A percentile compares a stretch with the other conserved stretches of the same genome.
phyloP scores from a whole-genome alignment of 2,329 filamentous ascomycete species.

The Fusarium sp. region DNA sequence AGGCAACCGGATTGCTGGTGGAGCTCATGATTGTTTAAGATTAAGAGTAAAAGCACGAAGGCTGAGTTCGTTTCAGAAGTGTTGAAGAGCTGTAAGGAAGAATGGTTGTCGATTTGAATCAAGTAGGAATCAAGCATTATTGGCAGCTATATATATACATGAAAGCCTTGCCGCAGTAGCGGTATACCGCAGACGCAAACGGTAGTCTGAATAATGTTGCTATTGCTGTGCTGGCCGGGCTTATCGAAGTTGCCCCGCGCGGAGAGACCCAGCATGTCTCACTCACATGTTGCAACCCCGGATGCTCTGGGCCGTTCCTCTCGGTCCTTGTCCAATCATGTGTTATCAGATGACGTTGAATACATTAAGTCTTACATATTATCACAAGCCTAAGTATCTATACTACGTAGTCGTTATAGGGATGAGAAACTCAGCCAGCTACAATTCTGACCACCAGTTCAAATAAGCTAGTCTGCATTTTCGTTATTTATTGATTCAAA shows the following conservation, averaged over 20 bases:
- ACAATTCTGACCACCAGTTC: no score
- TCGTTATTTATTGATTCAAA: no score
- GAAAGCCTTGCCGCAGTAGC: accelerated
- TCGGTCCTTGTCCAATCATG: background rate
- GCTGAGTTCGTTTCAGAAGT: background rate
- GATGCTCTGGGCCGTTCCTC: background rate
- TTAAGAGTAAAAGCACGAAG: background rate
- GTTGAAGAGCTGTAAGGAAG: background rate
- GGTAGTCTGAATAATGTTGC: background rate
- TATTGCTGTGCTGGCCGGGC: background rate
- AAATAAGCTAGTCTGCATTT: no score
- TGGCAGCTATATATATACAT: background rate
- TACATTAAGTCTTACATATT: background rate
- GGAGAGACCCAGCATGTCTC: no score
- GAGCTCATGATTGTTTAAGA: background rate
- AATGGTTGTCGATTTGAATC: background rate
- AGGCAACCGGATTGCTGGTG: background rate
- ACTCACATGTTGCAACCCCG: background rate
- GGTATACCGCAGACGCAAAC: accelerated
- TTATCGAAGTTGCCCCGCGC: no score
- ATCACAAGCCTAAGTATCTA: background rate
- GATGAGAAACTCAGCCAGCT: background rate
- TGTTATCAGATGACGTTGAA: background rate
- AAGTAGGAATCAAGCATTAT: background rate
- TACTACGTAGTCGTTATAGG: background rate